Evolutionary conservation across 331 rosid species (phyloP).

Genomic region (Telfairia occidentalis): DNA sequence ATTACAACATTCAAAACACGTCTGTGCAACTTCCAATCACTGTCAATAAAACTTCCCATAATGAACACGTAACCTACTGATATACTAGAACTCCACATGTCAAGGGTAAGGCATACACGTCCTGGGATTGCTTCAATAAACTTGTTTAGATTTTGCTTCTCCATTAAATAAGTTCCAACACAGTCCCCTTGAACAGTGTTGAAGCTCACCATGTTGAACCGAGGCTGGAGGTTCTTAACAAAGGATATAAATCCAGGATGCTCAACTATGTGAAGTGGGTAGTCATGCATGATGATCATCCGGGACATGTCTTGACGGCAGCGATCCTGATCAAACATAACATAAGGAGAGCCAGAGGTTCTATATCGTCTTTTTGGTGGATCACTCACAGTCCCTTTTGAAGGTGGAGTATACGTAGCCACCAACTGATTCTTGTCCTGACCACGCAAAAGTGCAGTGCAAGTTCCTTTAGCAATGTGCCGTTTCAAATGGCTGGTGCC

Average conservation of each 20-base stretch:
- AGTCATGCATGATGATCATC: constrained; percentile 95
- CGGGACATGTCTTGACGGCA: constrained; percentile 83
- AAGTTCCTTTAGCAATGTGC: constrained; percentile 86
- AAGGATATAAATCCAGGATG: constrained; percentile 84
- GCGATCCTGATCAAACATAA: constrained; percentile 64
- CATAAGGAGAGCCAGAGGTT: constrained; percentile 47
- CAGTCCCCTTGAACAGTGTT: constrained; percentile 91
- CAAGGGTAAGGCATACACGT: constrained; percentile 76
- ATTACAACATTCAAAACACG: constrained; percentile 84
- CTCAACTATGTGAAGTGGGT: constrained; percentile 93
- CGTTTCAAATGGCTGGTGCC: constrained; percentile 97
- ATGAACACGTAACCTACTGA: constrained; percentile 81
- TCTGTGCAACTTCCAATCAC: constrained; percentile 75
- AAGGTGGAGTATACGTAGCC: constrained; percentile 51
- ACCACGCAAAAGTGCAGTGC: constrained; percentile 56
- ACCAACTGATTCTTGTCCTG: constrained; percentile 45
- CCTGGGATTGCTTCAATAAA: constrained; percentile 69
- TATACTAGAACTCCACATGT: constrained; percentile 63
- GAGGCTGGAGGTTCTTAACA: constrained; percentile 83
- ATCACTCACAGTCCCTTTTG: constrained; percentile 34
- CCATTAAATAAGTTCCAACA: constrained; percentile 70
- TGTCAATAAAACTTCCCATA: constrained; percentile 73
- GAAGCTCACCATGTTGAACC: constrained; percentile 77
- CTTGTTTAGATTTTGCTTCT: constrained; percentile 58
- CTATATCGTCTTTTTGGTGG: constrained; percentile 72